phyloP scores from a whole-genome alignment of 164 flowering plant species.

The Sedum album region DNA sequence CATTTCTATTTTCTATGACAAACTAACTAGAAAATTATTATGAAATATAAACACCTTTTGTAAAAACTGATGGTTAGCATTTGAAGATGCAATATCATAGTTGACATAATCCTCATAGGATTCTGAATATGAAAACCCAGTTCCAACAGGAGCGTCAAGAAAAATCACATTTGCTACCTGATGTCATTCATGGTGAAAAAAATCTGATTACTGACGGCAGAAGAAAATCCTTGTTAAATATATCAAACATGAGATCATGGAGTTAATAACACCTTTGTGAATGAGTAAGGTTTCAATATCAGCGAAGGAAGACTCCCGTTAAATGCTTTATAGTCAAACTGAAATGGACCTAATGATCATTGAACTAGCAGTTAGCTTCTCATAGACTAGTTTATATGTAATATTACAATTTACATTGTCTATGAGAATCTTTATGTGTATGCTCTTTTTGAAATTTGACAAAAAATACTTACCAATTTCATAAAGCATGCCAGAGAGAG shows the following conservation, averaged over 20 bases:
- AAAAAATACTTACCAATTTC: slow-evolving; percentile 11
- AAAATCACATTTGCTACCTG: background rate
- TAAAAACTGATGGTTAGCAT: slow-evolving; percentile 10
- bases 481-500: slow-evolving; percentile 9
- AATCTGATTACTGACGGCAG: no score
- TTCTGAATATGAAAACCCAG: background rate
- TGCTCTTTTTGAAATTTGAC: background rate
- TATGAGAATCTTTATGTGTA: no score
- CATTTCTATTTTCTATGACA: background rate
- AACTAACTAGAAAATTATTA: no score
- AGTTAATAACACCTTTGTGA: slow-evolving; percentile 22
- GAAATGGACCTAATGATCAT: slow-evolving; percentile 21
- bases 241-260: no score
- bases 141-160: background rate
- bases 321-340: slow-evolving; percentile 10
- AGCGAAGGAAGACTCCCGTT: slow-evolving; percentile 17
- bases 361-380: no score
- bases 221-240: no score
- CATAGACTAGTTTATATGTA: no score
- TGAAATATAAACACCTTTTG: slow-evolving; percentile 18
- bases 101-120: no score
- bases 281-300: slow-evolving; percentile 13
- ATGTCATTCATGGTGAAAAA: no score
- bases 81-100: slow-evolving; percentile 8
- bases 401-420: no score